phyloP scores from a whole-genome alignment of 2,329 filamentous ascomycete species.

The Trichoderma semiorbis region DNA sequence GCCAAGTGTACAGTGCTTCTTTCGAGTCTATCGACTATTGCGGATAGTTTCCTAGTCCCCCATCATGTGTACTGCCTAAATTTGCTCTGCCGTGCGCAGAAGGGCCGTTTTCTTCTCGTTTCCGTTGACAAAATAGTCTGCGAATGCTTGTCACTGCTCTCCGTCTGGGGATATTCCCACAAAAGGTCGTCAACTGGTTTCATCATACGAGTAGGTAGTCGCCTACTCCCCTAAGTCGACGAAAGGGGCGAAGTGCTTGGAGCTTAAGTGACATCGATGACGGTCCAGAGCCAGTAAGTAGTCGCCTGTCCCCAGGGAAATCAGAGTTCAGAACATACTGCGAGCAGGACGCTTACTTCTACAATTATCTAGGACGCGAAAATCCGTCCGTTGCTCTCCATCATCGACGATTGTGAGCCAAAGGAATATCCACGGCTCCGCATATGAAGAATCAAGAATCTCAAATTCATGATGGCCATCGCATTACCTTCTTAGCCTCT shows the following conservation, averaged over 20 bases:
- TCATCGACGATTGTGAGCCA: not conserved
- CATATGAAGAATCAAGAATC: not conserved
- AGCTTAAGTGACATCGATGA: not conserved
- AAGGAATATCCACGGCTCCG: no score
- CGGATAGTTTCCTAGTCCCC: not conserved
- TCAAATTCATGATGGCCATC: not conserved
- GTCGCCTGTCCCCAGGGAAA: no score
- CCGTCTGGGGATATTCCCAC: not conserved
- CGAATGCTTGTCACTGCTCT: not conserved
- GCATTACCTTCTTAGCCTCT: not conserved
- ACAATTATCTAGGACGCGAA: not conserved
- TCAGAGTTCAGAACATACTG: not conserved
- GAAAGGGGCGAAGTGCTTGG: not conserved
- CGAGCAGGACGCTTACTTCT: not conserved
- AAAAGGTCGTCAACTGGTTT: not conserved
- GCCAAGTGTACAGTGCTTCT: not conserved
- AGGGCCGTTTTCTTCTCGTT: not conserved
- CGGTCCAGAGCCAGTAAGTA: not conserved
- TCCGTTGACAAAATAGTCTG: not conserved
- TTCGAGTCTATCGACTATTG: not conserved
- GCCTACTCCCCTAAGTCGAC: not conserved
- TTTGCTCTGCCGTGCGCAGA: not conserved
- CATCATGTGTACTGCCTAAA: not conserved
- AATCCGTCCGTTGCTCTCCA: not conserved
- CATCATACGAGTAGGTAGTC: not conserved